These are phyloP conservation scores for Didymella segeticola DNA, from an alignment of 2,329 filamentous ascomycete species.

Conservation along the genomic window DNA sequence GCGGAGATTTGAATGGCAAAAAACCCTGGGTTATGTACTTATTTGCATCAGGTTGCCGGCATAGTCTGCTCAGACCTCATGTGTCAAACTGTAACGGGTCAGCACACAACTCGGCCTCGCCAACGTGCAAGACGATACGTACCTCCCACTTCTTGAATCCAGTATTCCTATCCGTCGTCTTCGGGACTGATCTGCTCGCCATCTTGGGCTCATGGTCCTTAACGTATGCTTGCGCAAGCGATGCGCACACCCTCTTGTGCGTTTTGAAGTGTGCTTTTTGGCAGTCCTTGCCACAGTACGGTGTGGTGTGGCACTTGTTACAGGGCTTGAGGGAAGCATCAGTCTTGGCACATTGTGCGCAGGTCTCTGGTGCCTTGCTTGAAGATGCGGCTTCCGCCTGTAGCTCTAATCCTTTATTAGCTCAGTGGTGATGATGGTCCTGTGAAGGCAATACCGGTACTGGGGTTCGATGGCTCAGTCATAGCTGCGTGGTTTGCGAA, in stretches of 20 bases:
- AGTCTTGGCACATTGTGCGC: constrained; percentile 34
- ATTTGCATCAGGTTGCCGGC: not conserved
- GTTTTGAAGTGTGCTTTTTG: constrained; percentile 49
- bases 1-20: not conserved
- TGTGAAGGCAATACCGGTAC: not conserved
- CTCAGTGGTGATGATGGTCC: not conserved
- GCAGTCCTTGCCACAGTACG: constrained; percentile 51
- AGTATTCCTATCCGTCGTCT: constrained; percentile 38
- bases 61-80: not conserved
- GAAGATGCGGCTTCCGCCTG: constrained; percentile 8
- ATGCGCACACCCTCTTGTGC: constrained; percentile 51
- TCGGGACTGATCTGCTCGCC: constrained; percentile 43
- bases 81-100: constrained; percentile 7
- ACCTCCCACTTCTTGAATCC: constrained; percentile 53
- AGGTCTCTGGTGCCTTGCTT: constrained; percentile 20
- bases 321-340: constrained; percentile 44
- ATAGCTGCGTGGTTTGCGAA: not conserved
- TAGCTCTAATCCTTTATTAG: not conserved
- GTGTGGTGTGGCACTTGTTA: constrained; percentile 48
- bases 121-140: constrained; percentile 3
- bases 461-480: not conserved
- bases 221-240: constrained; percentile 48
- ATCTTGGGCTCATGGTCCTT: constrained; percentile 50
- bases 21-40: not conserved
- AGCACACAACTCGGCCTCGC: not conserved